phyloP scores from a whole-genome alignment of 2,329 filamentous ascomycete species.

The Fulvia fulva region DNA sequence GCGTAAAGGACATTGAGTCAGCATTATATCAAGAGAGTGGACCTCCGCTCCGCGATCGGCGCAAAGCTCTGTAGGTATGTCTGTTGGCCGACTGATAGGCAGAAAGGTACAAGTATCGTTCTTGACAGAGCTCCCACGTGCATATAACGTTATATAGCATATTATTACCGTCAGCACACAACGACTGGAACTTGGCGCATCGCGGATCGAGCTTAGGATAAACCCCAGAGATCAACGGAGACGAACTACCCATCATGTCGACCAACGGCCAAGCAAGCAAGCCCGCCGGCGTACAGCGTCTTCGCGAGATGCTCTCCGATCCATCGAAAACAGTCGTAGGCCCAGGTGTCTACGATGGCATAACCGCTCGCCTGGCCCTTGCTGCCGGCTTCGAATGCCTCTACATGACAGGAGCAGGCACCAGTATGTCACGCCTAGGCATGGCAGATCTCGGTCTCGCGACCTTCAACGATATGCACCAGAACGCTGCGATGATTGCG shows the following conservation, averaged over 20 bases:
- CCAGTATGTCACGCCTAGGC: constrained; percentile 57
- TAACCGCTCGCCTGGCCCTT: constrained; percentile 61
- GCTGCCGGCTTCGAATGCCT: constrained; percentile 60
- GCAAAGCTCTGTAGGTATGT: constrained; percentile 3
- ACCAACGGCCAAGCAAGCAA: constrained; percentile 21
- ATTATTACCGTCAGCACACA: not conserved
- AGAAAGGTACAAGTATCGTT: not conserved
- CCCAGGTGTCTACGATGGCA: constrained; percentile 66
- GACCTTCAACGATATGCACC: constrained; percentile 59
- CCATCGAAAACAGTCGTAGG: constrained; percentile 47
- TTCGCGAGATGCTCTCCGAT: constrained; percentile 30
- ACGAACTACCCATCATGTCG: constrained; percentile 9
- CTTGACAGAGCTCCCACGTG: not conserved
- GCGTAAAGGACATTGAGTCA: not conserved
- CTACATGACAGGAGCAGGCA: constrained; percentile 67
- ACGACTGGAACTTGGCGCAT: too few species aligned
- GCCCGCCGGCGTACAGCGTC: constrained; percentile 24
- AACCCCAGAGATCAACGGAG: not conserved
- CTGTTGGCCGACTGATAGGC: constrained; percentile 1
- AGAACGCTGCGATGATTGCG: constrained; percentile 63
- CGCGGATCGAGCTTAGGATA: not conserved
- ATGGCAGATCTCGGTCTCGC: constrained; percentile 61
- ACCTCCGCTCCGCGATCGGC: constrained; percentile 7
- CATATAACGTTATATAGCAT: too few species aligned
- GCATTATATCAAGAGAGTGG: not conserved